These are phyloP conservation scores for Trypanosoma melophagium DNA, from an alignment of 208 protist genomes.

Conservation along the genomic window DNA sequence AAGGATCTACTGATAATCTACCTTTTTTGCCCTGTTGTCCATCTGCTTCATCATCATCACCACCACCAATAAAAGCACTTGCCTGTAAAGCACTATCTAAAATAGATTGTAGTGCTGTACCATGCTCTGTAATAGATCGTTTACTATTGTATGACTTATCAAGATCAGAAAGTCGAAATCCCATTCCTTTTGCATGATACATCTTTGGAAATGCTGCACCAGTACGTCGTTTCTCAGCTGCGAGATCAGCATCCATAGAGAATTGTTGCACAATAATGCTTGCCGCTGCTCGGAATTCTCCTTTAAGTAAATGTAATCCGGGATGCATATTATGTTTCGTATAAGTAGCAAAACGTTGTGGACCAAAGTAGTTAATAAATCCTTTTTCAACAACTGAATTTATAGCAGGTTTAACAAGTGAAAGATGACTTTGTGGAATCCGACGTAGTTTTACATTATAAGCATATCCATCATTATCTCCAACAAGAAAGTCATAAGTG, in stretches of 20 bases:
- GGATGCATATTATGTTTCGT: constrained; percentile 87
- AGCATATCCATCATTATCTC: constrained; percentile 67
- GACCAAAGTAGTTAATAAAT: constrained; percentile 90
- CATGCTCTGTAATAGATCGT: constrained; percentile 60
- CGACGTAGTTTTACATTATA: constrained; percentile 72
- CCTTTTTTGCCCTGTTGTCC: neutral
- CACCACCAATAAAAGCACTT: constrained; percentile 39
- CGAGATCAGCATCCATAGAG: constrained; percentile 70
- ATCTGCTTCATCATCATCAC: constrained; percentile 18
- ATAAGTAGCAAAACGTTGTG: constrained; percentile 73
- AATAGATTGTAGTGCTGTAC: constrained; percentile 72
- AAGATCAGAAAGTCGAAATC: constrained; percentile 55
- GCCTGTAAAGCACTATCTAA: constrained; percentile 83
- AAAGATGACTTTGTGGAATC: constrained; percentile 59
- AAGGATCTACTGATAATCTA: constrained; percentile 47
- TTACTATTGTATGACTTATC: constrained; percentile 19
- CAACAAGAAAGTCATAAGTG: constrained; percentile 52
- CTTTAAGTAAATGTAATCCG: constrained; percentile 79
- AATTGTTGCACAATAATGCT: constrained; percentile 89
- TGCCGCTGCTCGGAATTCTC: constrained; percentile 78
- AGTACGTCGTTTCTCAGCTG: constrained; percentile 56
- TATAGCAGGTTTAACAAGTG: constrained; percentile 66
- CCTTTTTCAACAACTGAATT: constrained; percentile 62
- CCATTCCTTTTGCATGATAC: constrained; percentile 37
- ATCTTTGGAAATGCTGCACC: constrained; percentile 49